Base-by-base conservation (phyloP, 257 asterid genomes). In the Catharanthus roseus region DNA sequence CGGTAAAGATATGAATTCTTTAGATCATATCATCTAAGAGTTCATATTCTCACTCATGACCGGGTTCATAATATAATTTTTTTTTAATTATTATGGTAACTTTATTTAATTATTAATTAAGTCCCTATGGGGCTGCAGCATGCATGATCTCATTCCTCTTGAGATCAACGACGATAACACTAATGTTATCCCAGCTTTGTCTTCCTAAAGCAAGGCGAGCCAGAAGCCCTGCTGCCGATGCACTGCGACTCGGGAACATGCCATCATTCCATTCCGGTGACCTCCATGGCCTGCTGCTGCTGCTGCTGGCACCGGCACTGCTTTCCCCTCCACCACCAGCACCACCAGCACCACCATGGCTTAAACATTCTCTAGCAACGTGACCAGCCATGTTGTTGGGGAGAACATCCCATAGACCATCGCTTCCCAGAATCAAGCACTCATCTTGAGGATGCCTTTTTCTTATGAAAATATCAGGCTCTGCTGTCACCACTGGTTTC, bases 341-440 rank as follows among this genome's bases (percentile, higher is more conserved):
- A n/a, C n/a, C n/a, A n/a, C n/a, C n/a, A 0, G 72, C 2, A 11
- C 53, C 63, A 4, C 47, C 81, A 12, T 87, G 84, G 31, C 65
- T 80, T 9, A 88, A 78, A 72, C 96, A 88, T 87, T 80, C 82
- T 34, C 84, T 73, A 0, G 89, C 93, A 4, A 88, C 85, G 3
- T 86, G 80, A 34, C 95, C 89, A 0, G 96, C 96, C 1, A 85
- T 87, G 26, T 85, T 86, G 49, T 87, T 89, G 1, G 96, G 78
- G 61, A 90, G 88, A 75, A 86, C 95, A n/a, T 90, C 96, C 97
- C 97, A 90, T 66, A 90, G 68, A 15, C 96, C 97, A 28, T 88
- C 96, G 64, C 96, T 90, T 1, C 88, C 97, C 2, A 90, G 73
- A 33, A 90, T 90, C 78, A 90, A 65, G 50, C 88, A 90, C 75